These are phyloP conservation scores for Pleurotus salmoneostramineus DNA, from an alignment of 768 basidiomycete species.

Conservation along the genomic window DNA sequence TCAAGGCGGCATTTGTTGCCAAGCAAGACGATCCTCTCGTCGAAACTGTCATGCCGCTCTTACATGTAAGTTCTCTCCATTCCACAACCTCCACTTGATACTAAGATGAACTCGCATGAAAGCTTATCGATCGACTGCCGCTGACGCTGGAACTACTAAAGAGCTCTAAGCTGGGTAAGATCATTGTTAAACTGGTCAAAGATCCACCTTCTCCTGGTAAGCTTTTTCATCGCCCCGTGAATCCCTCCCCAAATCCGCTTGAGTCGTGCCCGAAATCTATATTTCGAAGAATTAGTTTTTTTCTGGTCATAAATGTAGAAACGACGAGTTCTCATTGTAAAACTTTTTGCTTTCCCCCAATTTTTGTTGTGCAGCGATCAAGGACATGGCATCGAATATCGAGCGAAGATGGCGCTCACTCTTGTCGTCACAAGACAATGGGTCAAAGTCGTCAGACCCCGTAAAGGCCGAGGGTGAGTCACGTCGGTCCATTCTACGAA, in stretches of 20 bases:
- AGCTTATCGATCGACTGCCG: slow-evolving; percentile 86
- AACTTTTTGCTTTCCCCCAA: slow-evolving; percentile 20
- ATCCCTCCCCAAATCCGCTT: slow-evolving; percentile 4
- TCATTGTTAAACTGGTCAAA: slow-evolving; percentile 73
- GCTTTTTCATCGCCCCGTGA: slow-evolving; percentile 27
- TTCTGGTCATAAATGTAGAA: slow-evolving; percentile 57
- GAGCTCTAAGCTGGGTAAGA: slow-evolving; percentile 73
- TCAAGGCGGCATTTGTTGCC: slow-evolving; percentile 62
- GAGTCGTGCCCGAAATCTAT: slow-evolving; percentile 15
- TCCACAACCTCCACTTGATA: neutral
- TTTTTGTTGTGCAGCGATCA: slow-evolving; percentile 60
- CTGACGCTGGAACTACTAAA: slow-evolving; percentile 66
- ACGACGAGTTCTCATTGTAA: slow-evolving; percentile 41
- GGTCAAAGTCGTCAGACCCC: slow-evolving; percentile 38
- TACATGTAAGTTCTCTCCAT: slow-evolving; percentile 62
- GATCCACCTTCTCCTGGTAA: slow-evolving; percentile 79
- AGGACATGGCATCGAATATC: slow-evolving; percentile 90
- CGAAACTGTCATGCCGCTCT: slow-evolving; percentile 81
- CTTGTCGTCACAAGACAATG: slow-evolving; percentile 37
- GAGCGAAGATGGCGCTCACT: slow-evolving; percentile 79
- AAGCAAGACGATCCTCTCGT: slow-evolving; percentile 51
- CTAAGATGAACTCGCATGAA: slow-evolving; percentile 9
- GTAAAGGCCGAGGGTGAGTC: slow-evolving; percentile 69
- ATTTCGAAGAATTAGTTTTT: slow-evolving; percentile 24
- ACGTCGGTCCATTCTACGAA: slow-evolving; percentile 39